phyloP scores from a whole-genome alignment of 106 monocot genomes.

The Apostasia ramifera region DNA sequence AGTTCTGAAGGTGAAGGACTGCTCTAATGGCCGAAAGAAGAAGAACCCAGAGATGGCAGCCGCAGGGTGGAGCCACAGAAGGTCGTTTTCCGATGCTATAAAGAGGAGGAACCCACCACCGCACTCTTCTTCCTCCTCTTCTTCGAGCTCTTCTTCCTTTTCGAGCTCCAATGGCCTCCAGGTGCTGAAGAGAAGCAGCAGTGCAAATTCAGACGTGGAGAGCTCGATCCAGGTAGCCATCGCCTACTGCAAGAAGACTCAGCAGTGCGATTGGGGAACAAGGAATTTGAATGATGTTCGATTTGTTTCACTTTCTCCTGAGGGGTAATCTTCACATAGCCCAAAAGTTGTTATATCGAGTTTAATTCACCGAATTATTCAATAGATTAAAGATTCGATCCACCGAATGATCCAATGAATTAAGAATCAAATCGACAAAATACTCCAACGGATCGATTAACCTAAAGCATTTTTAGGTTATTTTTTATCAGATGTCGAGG shows the following conservation, averaged over 20 bases:
- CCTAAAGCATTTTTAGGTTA: too few species aligned
- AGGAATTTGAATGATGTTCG: conserved; percentile 59
- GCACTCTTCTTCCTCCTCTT: conserved; percentile 31
- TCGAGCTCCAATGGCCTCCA: conserved; percentile 30
- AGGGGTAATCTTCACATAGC: not conserved
- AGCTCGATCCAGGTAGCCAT: conserved; percentile 76
- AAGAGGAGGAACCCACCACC: conserved; percentile 16
- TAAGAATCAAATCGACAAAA: too few species aligned
- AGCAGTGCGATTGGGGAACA: conserved; percentile 29
- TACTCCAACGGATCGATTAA: too few species aligned
- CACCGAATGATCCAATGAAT: too few species aligned
- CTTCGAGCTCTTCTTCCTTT: conserved; percentile 51
- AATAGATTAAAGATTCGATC: too few species aligned
- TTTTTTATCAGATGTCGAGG: too few species aligned
- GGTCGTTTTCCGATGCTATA: conserved; percentile 57
- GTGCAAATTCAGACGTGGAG: conserved; percentile 67
- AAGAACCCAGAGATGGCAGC: conserved; percentile 27
- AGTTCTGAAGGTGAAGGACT: conserved; percentile 21
- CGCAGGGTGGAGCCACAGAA: conserved; percentile 30
- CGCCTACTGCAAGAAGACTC: conserved; percentile 83
- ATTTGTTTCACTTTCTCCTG: conserved; percentile 20
- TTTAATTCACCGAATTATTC: too few species aligned
- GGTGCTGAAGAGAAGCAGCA: conserved; percentile 56
- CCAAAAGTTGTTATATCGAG: too few species aligned
- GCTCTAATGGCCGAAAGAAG: conserved; percentile 15